Evolutionary conservation across 805 yeast species (phyloP).

Genomic region (Wickerhamiella dianesei): DNA sequence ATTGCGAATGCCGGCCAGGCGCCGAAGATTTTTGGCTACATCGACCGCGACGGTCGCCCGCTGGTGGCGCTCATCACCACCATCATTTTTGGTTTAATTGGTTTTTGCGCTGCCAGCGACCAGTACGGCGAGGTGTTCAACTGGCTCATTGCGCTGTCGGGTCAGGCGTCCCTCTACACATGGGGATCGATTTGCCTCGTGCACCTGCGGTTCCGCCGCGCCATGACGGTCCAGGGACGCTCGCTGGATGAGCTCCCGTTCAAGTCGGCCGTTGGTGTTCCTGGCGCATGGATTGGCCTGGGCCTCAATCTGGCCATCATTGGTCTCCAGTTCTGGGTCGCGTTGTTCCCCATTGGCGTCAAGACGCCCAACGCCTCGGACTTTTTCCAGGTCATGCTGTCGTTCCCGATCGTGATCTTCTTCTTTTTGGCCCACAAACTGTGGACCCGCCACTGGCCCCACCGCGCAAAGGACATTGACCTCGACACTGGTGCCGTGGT

Average conservation of each 20-base stretch:
- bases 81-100: conserved; percentile 38
- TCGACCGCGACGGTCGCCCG: conserved; percentile 71
- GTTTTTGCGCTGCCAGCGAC: conserved; percentile 49
- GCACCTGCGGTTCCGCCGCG: conserved; percentile 54
- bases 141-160: conserved; percentile 65
- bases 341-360: conserved; percentile 53
- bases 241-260: conserved; percentile 54
- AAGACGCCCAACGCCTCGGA: conserved; percentile 22
- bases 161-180: conserved; percentile 58
- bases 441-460: conserved; percentile 12
- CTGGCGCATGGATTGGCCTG: conserved; percentile 54
- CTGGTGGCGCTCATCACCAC: conserved; percentile 45
- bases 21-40: conserved; percentile 43
- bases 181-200: conserved; percentile 65
- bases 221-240: conserved; percentile 53
- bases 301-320: conserved; percentile 46
- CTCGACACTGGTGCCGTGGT: conserved; percentile 16
- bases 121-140: conserved; percentile 40
- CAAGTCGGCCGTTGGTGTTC: conserved; percentile 51
- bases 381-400: conserved; percentile 45
- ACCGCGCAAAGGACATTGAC: conserved; percentile 11
- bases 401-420: conserved; percentile 29
- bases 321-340: conserved; percentile 70
- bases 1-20: conserved; percentile 53
- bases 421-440: conserved; percentile 42